phyloP scores from a whole-genome alignment of 2,329 filamentous ascomycete species.

The Aspergillaceae sp. region DNA sequence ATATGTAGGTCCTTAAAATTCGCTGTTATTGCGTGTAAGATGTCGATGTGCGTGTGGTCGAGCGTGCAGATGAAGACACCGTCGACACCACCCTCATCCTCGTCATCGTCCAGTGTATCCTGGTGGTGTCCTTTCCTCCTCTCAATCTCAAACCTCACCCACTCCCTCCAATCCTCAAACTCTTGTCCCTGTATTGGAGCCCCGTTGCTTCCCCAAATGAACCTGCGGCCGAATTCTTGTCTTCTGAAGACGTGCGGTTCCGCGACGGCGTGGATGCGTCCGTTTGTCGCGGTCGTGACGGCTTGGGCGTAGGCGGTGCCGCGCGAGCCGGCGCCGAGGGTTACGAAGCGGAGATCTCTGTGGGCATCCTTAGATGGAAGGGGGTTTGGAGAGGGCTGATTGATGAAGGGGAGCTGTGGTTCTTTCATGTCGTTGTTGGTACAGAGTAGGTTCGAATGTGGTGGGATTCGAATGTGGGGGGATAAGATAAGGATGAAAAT shows the following conservation, averaged over 20 bases:
- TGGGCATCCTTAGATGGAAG: background rate
- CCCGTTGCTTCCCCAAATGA: conserved; percentile 54
- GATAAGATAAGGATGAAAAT: background rate
- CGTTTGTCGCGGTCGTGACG: conserved; percentile 56
- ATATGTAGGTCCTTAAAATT: conserved; percentile 60
- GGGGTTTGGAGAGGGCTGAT: background rate
- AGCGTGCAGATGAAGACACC: conserved; percentile 66
- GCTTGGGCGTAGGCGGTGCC: conserved; percentile 66
- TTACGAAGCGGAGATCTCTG: conserved; percentile 49
- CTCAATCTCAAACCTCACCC: conserved; percentile 60
- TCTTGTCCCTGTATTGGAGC: conserved; percentile 45
- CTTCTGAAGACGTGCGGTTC: conserved; percentile 76
- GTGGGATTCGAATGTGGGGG: background rate
- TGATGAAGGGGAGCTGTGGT: conserved; percentile 5
- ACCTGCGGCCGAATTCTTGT: conserved; percentile 56
- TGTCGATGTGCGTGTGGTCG: conserved; percentile 80
- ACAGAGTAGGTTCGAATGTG: background rate
- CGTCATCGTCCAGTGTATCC: background rate
- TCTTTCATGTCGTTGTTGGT: conserved; percentile 13
- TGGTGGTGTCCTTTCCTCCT: conserved; percentile 47
- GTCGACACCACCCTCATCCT: conserved; percentile 45
- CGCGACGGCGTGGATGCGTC: conserved; percentile 65
- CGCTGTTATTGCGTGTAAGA: conserved; percentile 61
- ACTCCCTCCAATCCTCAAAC: conserved; percentile 67
- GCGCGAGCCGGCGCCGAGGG: conserved; percentile 75